phyloP scores from a whole-genome alignment of 2,329 filamentous ascomycete genomes.

The Phialemonium atrogriseum region DNA sequence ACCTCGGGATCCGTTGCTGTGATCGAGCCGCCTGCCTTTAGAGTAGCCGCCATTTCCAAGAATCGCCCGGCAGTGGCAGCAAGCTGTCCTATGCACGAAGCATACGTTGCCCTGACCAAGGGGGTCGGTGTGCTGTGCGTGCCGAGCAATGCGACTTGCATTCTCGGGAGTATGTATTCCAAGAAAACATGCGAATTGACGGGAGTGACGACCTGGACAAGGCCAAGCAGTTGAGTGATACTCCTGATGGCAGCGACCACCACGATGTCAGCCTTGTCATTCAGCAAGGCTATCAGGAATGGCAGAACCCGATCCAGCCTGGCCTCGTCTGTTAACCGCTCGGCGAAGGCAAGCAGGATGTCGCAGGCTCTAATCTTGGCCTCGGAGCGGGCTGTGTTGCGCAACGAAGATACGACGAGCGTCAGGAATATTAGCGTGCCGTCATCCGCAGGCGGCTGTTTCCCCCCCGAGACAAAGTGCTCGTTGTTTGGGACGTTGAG shows the following conservation, averaged over 20 bases:
- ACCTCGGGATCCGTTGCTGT: constrained; percentile 70
- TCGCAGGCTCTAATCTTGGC: constrained; percentile 86
- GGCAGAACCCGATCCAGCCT: constrained; percentile 90
- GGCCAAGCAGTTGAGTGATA: constrained; percentile 77
- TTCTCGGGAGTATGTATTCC: constrained; percentile 58
- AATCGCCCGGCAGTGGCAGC: constrained; percentile 80
- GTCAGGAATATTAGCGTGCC: constrained; percentile 89
- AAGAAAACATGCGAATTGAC: constrained; percentile 63
- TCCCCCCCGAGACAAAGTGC: constrained; percentile 54
- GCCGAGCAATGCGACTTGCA: constrained; percentile 45
- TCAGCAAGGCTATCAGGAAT: constrained; percentile 75
- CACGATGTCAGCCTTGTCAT: constrained; percentile 76
- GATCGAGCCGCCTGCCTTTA: constrained; percentile 75
- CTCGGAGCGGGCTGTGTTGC: constrained; percentile 83
- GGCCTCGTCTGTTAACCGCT: constrained; percentile 86
- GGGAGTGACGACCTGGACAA: constrained; percentile 80
- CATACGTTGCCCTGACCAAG: constrained; percentile 82
- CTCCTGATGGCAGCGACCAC: constrained; percentile 78
- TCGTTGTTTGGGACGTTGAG: constrained; percentile 82
- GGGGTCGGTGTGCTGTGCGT: constrained; percentile 48
- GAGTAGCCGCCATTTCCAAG: constrained; percentile 81
- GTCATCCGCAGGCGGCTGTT: constrained; percentile 64
- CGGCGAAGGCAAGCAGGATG: constrained; percentile 82
- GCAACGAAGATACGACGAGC: constrained; percentile 76
- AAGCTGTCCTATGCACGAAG: constrained; percentile 81